These are phyloP conservation scores for Petunia hybrid DNA, from an alignment of 305 asterid genomes.

Conservation along the genomic window DNA sequence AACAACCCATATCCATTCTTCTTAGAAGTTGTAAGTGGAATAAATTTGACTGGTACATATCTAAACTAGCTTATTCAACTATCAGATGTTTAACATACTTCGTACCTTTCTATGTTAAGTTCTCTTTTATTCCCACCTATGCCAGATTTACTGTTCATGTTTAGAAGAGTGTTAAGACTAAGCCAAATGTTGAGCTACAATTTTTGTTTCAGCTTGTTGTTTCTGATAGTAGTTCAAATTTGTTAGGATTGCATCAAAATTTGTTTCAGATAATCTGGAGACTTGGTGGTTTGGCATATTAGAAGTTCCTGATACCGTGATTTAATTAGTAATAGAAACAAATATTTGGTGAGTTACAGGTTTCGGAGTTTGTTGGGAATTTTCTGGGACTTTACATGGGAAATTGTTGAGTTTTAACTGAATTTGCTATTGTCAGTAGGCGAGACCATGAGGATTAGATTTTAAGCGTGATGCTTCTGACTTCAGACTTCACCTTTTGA, in stretches of 20 bases:
- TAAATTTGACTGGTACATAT: not conserved
- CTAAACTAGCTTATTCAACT: conserved; percentile 7
- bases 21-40: not conserved
- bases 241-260: not conserved
- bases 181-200: not conserved
- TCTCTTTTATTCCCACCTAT: not conserved
- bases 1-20: not conserved
- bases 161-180: not conserved
- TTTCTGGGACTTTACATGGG: too few relatives aligned
- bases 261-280: not conserved
- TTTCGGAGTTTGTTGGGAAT: too few relatives aligned
- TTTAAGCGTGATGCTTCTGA: too few relatives aligned
- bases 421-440: too few relatives aligned
- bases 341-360: too few relatives aligned
- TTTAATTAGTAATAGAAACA: too few relatives aligned
- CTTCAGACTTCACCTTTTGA: not conserved
- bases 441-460: too few relatives aligned
- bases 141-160: not conserved
- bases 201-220: not conserved
- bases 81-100: not conserved
- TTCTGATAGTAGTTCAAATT: not conserved
- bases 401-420: too few relatives aligned
- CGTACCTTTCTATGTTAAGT: not conserved
- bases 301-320: not conserved
- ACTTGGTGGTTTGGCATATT: not conserved